These are phyloP conservation scores for Metschnikowia proteae DNA, from an alignment of 805 yeast genomes.

Conservation along the genomic window DNA sequence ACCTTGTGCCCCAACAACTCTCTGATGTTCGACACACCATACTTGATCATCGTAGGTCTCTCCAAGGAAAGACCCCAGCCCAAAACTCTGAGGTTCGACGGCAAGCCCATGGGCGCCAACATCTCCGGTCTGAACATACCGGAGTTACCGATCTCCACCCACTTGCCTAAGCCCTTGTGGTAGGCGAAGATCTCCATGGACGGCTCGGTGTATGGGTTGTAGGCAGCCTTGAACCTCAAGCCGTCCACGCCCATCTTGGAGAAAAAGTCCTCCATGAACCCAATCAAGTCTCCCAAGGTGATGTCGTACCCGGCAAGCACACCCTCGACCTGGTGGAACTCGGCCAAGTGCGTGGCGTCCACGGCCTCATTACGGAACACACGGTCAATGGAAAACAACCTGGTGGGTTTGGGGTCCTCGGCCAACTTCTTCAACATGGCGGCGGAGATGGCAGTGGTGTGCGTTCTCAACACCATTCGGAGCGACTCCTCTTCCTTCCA, in stretches of 20 bases:
- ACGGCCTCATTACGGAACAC: conserved; percentile 99
- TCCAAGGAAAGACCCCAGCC: conserved; percentile 98
- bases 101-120: conserved; percentile 98
- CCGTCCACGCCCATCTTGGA: conserved; percentile 95
- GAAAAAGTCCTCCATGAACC: conserved; percentile 97
- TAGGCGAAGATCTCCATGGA: conserved; percentile 95
- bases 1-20: conserved; percentile 97
- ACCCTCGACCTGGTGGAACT: conserved; percentile 99
- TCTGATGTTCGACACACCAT: conserved; percentile 92
- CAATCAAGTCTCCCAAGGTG: conserved; percentile 93
- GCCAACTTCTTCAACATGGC: conserved; percentile 85
- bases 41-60: conserved; percentile 99
- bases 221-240: conserved; percentile 96
- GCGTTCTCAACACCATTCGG: conserved; percentile 92
- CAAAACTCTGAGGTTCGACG: conserved; percentile 85
- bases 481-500: conserved; percentile 92
- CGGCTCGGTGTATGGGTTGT: conserved; percentile 99
- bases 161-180: conserved; percentile 89
- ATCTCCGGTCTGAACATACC: conserved; percentile 99
- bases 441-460: conserved; percentile 93
- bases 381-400: conserved; percentile 94
- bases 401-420: conserved; percentile 78
- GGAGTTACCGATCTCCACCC: conserved; percentile 99
- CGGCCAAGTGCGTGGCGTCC: conserved; percentile 98
- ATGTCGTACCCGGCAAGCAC: conserved; percentile 94